Base-by-base conservation (phyloP, 768 basidiomycete species). In the Boletellus ananas region DNA sequence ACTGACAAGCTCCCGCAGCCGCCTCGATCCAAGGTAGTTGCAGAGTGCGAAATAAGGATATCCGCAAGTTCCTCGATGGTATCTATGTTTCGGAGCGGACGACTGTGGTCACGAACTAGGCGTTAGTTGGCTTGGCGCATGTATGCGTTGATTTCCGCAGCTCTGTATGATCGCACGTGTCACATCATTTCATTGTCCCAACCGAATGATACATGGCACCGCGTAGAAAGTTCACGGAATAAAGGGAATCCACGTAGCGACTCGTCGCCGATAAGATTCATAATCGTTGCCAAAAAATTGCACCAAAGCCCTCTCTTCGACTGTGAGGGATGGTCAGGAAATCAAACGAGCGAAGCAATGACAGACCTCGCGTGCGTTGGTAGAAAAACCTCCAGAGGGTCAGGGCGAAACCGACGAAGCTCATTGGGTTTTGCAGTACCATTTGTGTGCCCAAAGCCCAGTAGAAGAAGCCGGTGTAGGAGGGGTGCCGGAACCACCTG, bases 1-100 rank as follows among this genome's bases (percentile, higher is more conserved):
- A 36, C 43, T 60, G 40, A 55, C 54, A 36, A 52, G 40, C 41
- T 27, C 21, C 50, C 25, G 45, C 54, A 86, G 93, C 96, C 54
- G 96, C 96, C 41, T 90, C 90, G 36, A 98, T 99, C 69, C 96
- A 98, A 70, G 94, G 94, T 60, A 79, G 87, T 54, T 96, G 93
- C 78, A 84, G 87, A 60, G 96, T 99, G 65, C 88, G 92, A 72
- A 96, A 98, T 87, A 99, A 99, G 79, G 95, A 95, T 79, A 97
- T 98, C 74, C 92, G 95, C 64, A 96, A 97, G 79, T 96, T 97
- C 80, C 78, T 96, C 70, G 91, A 94, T 68, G 89, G 91, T 70
- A 82, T 94, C 74, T 93, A 93, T 62, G 90, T 93, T 54, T 93
- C 91, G 34, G 86, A 87, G 63, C 85, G 81, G 75, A 80, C 81